These are phyloP conservation scores for Hanseniaspora vineae DNA, from an alignment of 805 yeast species.

Conservation along the genomic window DNA sequence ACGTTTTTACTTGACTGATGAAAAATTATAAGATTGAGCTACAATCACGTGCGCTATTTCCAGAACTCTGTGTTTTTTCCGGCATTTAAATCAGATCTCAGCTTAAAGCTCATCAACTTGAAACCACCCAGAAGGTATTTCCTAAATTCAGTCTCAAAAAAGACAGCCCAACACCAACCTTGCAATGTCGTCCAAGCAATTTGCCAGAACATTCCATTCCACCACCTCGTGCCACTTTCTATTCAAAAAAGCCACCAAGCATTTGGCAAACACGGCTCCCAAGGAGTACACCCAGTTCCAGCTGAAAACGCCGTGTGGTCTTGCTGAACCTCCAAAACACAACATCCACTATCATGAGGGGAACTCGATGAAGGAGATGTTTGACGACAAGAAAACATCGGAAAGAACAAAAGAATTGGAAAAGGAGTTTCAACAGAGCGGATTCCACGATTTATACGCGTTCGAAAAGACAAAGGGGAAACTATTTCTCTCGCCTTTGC, in stretches of 20 bases:
- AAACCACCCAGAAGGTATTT: no score
- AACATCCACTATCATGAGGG: constrained; percentile 27
- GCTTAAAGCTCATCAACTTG: no score
- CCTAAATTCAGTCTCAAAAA: no score
- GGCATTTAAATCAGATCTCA: no score
- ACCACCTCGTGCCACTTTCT: constrained; percentile 5
- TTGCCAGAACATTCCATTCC: constrained; percentile 13
- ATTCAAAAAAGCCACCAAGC: constrained; percentile 23
- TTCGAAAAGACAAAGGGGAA: constrained; percentile 73
- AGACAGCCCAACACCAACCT: background rate
- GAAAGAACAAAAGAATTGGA: constrained; percentile 41
- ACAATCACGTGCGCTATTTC: no score
- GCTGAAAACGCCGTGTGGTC: constrained; percentile 37
- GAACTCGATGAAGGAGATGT: constrained; percentile 33
- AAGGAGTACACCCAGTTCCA: constrained; percentile 23
- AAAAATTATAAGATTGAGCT: no score
- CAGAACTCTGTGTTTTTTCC: no score
- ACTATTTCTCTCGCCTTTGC: constrained; percentile 69
- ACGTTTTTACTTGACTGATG: no score
- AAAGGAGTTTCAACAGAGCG: constrained; percentile 51
- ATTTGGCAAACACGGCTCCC: constrained; percentile 26
- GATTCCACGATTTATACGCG: constrained; percentile 51
- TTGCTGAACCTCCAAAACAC: constrained; percentile 23
- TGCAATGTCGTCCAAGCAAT: background rate
- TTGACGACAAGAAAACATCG: constrained; percentile 35